Base-by-base conservation (phyloP, 2,329 filamentous ascomycete genomes). In the Waltergamsia citrina region DNA sequence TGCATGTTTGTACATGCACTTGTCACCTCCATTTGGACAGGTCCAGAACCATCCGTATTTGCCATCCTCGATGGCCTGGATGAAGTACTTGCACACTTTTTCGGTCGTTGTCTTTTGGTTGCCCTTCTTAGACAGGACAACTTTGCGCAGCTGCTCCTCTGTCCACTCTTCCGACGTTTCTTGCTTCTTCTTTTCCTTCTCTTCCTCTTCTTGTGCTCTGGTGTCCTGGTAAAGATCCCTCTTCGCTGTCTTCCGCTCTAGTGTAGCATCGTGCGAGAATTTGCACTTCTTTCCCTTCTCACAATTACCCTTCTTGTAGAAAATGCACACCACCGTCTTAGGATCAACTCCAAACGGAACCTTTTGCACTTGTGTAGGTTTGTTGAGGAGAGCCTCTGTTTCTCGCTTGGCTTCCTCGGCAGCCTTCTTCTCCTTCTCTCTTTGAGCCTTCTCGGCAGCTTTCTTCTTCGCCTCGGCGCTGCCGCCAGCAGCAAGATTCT, bases 11-110 rank as follows among this genome's bases (percentile, higher is more conserved):
- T 98, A 98, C 81, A 92, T 96, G 82, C 92, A 98, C 62, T 94
- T 85, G 55, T 98, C 83, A 43, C 85, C 90, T 44, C 87, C 88
- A 52, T 96, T 96, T 30, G 92, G 92, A 72, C 92, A 98, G 39
- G 78, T 71, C 92, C 92, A 98, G 64, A 98, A 96, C 92, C 92
- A 98, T 42, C 92, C 92, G 51, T 98, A 98, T 62, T 96, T 98
- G 50, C 87, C 85, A 54, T 98, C 92, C 63, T 98, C 92, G 42
- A 98, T 92, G 18, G 92, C 92, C 46, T 88, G 81, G 55, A 96
- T 92, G 57, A 98, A 98, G 69, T 67, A 94, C 63, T 96, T 98
- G 85, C 92, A 98, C 45, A 98, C 92, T 64, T 96, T 98, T 56
- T 98, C 92, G 30, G 92, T 98, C 5, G 84, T 85, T 16, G 88